Base-by-base conservation (phyloP, 805 yeast genomes). In the Wickerhamiella dianesei region DNA sequence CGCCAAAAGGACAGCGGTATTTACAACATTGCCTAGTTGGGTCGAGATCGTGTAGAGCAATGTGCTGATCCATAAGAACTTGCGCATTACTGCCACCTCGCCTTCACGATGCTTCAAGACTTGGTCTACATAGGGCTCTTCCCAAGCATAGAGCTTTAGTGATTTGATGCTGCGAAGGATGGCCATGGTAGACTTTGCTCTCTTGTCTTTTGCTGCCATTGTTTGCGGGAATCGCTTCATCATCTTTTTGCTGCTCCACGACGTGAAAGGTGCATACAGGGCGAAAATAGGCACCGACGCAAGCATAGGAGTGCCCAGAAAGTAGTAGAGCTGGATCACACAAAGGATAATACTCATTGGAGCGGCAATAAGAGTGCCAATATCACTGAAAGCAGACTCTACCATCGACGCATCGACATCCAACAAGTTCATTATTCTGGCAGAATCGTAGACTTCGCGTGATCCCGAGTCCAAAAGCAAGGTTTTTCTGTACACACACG, bases 111-210 rank as follows among this genome's bases (percentile, higher is more conserved):
- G 68, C 51, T 75, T 75, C 4, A 22, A n/a, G 50, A 94, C 70
- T 56, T 82, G 82, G 32, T 73, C 74, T 59, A 76, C 75, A 62
- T 84, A 87, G 2, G 97, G 95, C 32, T 62, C 66, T 66, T 92
- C 99, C 99, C 99, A 92, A 2, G 94, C 94, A 59, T 94, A 94
- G 41, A 94, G 72, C 63, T 92, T 92, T 60, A 92, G 71, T 4
- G 96, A 85, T 64, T 87, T 88, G 61, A 88, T 85, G 60, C 85
- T 86, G 62, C 84, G 82, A 62, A 88, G 71, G 46, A 87, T 86
- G 63, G 88, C 96, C 50, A 84, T 77, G 47, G 85, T 80, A 37
- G 86, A 70, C 55, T 94, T 78, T 17, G 95, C 83, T 69, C 99
- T 79, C 61, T 80, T 83, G 65, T 92, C 99, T 61, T 89, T 88